A percentile compares a stretch with the other conserved stretches of the same genome.
phyloP scores from a whole-genome alignment of 257 asterid species.

The Solanum piurae region DNA sequence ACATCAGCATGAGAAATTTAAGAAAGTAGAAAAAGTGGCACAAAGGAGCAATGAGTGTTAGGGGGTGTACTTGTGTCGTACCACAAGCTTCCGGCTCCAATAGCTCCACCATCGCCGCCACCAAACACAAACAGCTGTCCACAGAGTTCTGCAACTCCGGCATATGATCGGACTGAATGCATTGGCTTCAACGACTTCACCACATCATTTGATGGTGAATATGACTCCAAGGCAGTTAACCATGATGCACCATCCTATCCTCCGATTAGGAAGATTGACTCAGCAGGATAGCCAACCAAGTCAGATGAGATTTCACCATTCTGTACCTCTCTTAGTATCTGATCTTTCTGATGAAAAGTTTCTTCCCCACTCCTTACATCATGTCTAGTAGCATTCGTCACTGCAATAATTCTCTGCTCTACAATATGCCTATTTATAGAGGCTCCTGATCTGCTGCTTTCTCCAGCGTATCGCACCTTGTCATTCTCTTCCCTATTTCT shows the following conservation, averaged over 20 bases:
- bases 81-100: slow-evolving; percentile 37
- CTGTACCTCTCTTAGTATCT: slow-evolving; percentile 11
- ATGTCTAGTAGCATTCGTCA: slow-evolving; percentile 18
- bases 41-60: neutral
- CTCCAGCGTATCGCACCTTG: neutral
- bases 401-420: slow-evolving; percentile 14
- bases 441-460: slow-evolving; percentile 4
- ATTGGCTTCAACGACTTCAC: slow-evolving; percentile 51
- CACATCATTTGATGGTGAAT: slow-evolving; percentile 52
- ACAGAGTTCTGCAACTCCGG: slow-evolving; percentile 43
- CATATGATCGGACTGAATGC: slow-evolving; percentile 46
- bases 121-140: slow-evolving; percentile 67
- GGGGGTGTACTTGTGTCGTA: slow-evolving; percentile 53
- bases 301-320: slow-evolving; percentile 19
- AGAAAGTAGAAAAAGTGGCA: neutral
- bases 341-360: slow-evolving; percentile 11
- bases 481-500: slow-evolving; percentile 18
- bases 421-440: slow-evolving; percentile 4
- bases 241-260: slow-evolving; percentile 69
- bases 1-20: neutral
- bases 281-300: slow-evolving; percentile 20
- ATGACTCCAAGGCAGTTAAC: slow-evolving; percentile 49
- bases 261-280: slow-evolving; percentile 55
- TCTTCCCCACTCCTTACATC: neutral
- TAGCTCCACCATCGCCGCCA: slow-evolving; percentile 22